Conservation (phyloP, 495 filamentous ascomycete genomes). For the Friedmanniomyces simplex region DNA sequence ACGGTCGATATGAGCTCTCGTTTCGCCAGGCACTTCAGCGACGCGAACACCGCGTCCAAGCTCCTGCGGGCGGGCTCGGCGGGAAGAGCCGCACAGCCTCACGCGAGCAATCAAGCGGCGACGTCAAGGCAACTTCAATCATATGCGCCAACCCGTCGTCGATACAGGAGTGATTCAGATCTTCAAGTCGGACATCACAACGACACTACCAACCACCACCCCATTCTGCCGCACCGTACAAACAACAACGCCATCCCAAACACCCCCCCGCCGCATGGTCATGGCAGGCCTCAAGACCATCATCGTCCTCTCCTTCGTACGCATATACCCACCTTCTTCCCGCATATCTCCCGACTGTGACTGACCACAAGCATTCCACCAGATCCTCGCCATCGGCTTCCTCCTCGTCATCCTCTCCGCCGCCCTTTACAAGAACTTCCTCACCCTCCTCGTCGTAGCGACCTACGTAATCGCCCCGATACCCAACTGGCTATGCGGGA, state of each 20-base stretch:
- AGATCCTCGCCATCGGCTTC: constrained; percentile 97
- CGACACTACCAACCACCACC: neutral
- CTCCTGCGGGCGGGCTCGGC: neutral
- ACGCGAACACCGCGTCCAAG: constrained; percentile 6
- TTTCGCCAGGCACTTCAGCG: neutral
- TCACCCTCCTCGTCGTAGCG: constrained; percentile 84
- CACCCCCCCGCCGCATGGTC: constrained; percentile 20
- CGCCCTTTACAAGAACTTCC: constrained; percentile 86
- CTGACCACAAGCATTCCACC: neutral
- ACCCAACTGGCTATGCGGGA: constrained; percentile 88
- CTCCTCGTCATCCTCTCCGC: constrained; percentile 97
- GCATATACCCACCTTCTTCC: constrained; percentile 26
- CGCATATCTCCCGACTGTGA: constrained; percentile 17
- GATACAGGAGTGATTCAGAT: neutral
- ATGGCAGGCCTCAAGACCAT: constrained; percentile 98
- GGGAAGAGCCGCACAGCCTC: neutral
- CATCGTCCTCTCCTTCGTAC: constrained; percentile 93
- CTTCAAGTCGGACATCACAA: neutral
- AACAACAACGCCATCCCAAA: constrained; percentile 20
- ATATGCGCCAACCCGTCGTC: too few species aligned
- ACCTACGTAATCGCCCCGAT: constrained; percentile 90
- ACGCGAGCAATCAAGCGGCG: constrained; percentile 4
- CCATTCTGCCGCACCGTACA: too few species aligned
- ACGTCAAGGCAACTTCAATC: neutral
- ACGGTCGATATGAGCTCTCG: neutral